Evolutionary conservation across 176 grass and related monocot genomes (phyloP), one percentile per base, ranked within the genome.

Genomic region (Aegilops umbellulata): DNA sequence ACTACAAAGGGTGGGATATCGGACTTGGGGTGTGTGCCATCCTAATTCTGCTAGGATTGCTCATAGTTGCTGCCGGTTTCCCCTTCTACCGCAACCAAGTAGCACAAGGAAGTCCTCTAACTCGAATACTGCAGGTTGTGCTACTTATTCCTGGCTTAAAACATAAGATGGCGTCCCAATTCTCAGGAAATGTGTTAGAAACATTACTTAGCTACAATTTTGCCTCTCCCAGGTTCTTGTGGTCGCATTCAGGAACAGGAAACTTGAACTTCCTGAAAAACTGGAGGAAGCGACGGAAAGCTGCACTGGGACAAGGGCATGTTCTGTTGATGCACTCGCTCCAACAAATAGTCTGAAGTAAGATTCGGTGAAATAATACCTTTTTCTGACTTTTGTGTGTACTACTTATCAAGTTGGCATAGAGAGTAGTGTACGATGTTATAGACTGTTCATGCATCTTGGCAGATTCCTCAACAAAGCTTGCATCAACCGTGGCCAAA

Each of bases 231-330:
- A 92, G 93, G 93, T 94, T 63, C 61, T 92, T 79, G 93, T 94
- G 69, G 87, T 76, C 79, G 93, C 93, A 77, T 90, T 92, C n/a
- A 94, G 63, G 78, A 94, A 94, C 35, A 72, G 90, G 69, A 92
- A 80, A 30, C 36, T 90, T 27, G 57, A 65, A 42, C 20, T 92
- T 29, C 79, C 85, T 20, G 82, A 89, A 74, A 86, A 89, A 38
- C 49, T 80, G 30, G 84, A 92, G 79, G 84, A 89, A 63, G 38
- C 77, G 80, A 13, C 76, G 34, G 42, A 39, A 76, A 73, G 10
- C 49, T 4, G 13, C 46, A 64, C 78, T 46, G 80, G 61, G 12
- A 70, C 78, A 23, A 76, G 49, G 16, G 46, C 22, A 35, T 61
- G 19, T 19, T 36, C 73, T 63, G 27, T 76, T 58, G 85, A 89